phyloP scores from a whole-genome alignment of 495 filamentous ascomycete species.

The Platismatia glauca region DNA sequence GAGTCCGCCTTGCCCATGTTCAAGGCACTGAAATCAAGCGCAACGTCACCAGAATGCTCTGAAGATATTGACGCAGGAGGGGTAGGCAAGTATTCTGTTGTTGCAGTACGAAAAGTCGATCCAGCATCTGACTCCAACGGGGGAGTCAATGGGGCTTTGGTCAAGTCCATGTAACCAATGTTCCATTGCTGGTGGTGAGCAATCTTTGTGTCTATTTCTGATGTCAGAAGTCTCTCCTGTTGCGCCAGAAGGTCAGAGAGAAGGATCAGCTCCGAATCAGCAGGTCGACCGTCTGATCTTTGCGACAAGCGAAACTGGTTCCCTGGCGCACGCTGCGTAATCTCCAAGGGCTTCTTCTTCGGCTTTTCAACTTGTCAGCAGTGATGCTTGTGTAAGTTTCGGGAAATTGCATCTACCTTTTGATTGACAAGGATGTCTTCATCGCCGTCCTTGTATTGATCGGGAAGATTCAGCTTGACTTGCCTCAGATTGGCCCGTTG shows the following conservation, averaged over 20 bases:
- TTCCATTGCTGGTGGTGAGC: constrained; percentile 82
- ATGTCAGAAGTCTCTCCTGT: constrained; percentile 68
- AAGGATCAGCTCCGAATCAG: constrained; percentile 66
- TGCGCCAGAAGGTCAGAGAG: constrained; percentile 70
- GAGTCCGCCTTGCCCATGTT: constrained; percentile 32
- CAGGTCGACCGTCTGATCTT: constrained; percentile 59
- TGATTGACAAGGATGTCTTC: constrained; percentile 85
- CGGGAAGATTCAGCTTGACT: constrained; percentile 65
- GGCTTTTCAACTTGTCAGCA: constrained; percentile 46
- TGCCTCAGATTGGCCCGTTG: constrained; percentile 72
- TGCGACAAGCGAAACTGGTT: constrained; percentile 57
- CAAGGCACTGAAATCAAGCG: constrained; percentile 28
- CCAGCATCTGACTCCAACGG: constrained; percentile 49
- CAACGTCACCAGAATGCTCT: constrained; percentile 43
- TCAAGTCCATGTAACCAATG: constrained; percentile 72
- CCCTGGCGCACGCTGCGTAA: constrained; percentile 44
- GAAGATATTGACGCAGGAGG: constrained; percentile 74
- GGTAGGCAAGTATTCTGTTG: constrained; percentile 74
- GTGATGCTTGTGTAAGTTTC: constrained; percentile 18
- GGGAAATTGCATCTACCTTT: constrained; percentile 52
- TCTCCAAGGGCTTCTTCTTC: constrained; percentile 57
- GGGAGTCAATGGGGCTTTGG: constrained; percentile 69
- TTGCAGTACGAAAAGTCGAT: constrained; percentile 65
- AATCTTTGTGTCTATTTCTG: constrained; percentile 71
- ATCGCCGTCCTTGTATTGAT: constrained; percentile 79